Evolutionary conservation across 208 protist genomes (phyloP).

Genomic region (Leishmania aethiopica): DNA sequence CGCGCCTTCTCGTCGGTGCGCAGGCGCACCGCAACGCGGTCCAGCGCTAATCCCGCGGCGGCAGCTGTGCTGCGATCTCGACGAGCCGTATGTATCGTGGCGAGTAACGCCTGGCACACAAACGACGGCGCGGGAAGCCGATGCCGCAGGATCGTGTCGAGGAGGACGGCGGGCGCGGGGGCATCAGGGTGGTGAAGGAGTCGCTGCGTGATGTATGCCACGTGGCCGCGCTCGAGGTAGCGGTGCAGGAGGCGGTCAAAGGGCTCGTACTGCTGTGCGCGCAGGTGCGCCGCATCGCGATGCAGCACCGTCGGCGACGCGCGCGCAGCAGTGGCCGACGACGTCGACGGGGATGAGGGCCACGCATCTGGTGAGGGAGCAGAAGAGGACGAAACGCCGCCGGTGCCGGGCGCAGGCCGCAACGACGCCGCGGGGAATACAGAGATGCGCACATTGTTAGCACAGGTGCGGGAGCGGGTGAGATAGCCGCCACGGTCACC

Average conservation of each 20-base stretch:
- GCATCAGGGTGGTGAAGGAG: constrained; percentile 70
- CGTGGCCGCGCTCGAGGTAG: constrained; percentile 62
- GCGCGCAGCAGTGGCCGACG: neutral
- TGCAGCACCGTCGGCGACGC: constrained; percentile 9
- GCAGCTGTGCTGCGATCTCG: constrained; percentile 17
- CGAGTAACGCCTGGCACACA: constrained; percentile 42
- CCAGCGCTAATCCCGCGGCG: constrained; percentile 21
- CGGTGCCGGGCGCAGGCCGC: neutral
- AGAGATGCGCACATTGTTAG: constrained; percentile 17
- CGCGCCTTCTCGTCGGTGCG: constrained; percentile 6
- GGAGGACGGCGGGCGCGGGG: constrained; percentile 54
- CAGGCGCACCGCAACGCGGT: constrained; percentile 18
- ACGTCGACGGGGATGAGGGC: neutral
- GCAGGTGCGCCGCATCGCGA: constrained; percentile 22
- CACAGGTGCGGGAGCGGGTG: constrained; percentile 18
- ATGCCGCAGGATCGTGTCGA: constrained; percentile 53
- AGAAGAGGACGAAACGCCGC: neutral
- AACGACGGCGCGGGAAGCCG: constrained; percentile 53
- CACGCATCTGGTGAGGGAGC: neutral
- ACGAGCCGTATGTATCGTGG: constrained; percentile 23
- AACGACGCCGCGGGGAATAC: constrained; percentile 3
- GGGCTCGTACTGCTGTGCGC: constrained; percentile 55
- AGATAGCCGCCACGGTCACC: constrained; percentile 1
- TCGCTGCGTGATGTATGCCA: constrained; percentile 27
- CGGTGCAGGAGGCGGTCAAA: constrained; percentile 54